Evolutionary conservation across 495 filamentous ascomycete species (phyloP), one percentile per base, ranked within the genome.

Genomic region (Penicillium flavigenum): DNA sequence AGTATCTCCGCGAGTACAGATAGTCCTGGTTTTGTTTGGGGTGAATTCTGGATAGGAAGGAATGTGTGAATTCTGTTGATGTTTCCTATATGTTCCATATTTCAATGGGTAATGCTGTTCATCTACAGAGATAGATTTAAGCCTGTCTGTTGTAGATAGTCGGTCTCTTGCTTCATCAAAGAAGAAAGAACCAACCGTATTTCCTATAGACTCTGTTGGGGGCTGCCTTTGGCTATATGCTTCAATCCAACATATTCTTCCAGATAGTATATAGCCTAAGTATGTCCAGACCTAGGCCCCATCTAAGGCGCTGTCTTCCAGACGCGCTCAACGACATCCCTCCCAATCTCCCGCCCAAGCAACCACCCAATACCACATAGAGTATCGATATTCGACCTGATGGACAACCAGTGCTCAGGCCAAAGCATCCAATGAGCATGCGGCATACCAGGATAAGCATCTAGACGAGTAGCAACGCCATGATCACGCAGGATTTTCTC

Each of bases 391-490:
- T 57, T 43, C 11, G 54, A 47, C 45, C 56, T 61, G 10, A 29
- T 43, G 1, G 61, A 61, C 58, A 54, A n/a, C n/a, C n/a, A 57
- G 56, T 66, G 53, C 17, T 47, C 16, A 1, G 72, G 68, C 58
- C 60, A 64, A 29, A 8, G 27, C 51, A 65, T 12, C 43, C 43
- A 72, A 62, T 72, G 74, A 1, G 62, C 70, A 63, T 80, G 77
- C 47, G 76, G 75, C 62, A 75, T 58, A 14, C 76, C 76, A 1
- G 73, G 71, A 57, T 80, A 80, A 7, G 67, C 62, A 60, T 76
- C 65, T 27, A 74, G 43, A 49, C 65, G 73, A 4, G 70, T 73
- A 58, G 69, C 62, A 7, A 75, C 63, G 1, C 68, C 77, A 24
- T 63, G 36, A 12, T 73, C 71, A 44, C 59, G 53, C 51, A 78